Conservation (phyloP, 2,329 filamentous ascomycete species). For the Aspergillus tamarii region DNA sequence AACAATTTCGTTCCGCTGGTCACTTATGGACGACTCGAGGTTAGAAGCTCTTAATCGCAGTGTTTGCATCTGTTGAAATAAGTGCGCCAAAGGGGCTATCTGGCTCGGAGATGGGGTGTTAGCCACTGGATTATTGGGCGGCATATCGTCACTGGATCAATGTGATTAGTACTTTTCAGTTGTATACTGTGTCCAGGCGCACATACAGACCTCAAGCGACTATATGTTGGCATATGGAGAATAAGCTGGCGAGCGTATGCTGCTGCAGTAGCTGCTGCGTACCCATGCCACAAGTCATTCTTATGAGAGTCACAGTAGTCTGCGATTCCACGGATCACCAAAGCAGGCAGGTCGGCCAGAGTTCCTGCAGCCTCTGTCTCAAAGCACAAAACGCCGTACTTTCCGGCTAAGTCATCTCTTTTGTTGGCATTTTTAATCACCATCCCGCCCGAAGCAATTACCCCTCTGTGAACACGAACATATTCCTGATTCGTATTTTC, state of each 20-base stretch:
- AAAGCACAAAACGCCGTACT: conserved; percentile 19
- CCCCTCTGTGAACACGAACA: conserved; percentile 22
- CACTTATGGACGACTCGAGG: neutral
- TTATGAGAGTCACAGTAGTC: conserved; percentile 28
- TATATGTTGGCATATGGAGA: conserved; percentile 42
- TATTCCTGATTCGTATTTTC: neutral
- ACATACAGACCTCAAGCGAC: neutral
- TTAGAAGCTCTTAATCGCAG: neutral
- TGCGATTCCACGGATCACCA: conserved; percentile 26
- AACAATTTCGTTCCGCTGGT: neutral
- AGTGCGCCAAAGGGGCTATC: neutral
- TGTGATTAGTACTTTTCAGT: neutral
- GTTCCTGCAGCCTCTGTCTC: conserved; percentile 20
- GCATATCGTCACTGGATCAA: neutral
- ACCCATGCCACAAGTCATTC: conserved; percentile 30
- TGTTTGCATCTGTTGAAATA: neutral
- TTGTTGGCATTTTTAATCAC: conserved; percentile 22
- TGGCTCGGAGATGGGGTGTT: neutral
- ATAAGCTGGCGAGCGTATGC: conserved; percentile 36
- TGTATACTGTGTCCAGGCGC: neutral
- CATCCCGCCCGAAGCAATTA: conserved; percentile 24
- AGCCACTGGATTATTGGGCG: neutral
- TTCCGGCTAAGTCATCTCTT: conserved; percentile 17
- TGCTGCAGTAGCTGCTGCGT: conserved; percentile 46
- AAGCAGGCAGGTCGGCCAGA: conserved; percentile 16